phyloP scores from a whole-genome alignment of 345 rosid genomes.

The Pugionium cornutum region DNA sequence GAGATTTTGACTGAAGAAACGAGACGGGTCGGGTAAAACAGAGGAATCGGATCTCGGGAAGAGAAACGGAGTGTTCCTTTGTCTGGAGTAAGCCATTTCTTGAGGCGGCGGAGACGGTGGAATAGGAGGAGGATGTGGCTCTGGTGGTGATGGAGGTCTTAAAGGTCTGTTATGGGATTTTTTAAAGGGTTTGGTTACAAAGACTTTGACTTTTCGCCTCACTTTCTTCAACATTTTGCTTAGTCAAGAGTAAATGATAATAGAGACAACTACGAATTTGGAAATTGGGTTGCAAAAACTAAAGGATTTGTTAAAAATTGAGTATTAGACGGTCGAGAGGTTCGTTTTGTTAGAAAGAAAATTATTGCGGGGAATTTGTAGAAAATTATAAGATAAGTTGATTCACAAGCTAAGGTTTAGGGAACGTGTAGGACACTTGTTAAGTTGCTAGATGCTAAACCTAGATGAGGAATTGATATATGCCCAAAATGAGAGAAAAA shows the following conservation, averaged over 20 bases:
- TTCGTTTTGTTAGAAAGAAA: conserved; percentile 3
- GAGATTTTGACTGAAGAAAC: conserved; percentile 66
- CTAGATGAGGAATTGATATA: not conserved
- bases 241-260: conserved; percentile 26
- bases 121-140: conserved; percentile 36
- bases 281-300: conserved; percentile 1
- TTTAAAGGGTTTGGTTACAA: conserved; percentile 45
- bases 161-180: conserved; percentile 29
- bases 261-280: conserved; percentile 15
- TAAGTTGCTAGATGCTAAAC: conserved; percentile 29
- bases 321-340: not conserved
- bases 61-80: conserved; percentile 47
- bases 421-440: conserved; percentile 27
- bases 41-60: conserved; percentile 67
- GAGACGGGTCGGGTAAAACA: conserved; percentile 78
- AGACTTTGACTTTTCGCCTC: conserved; percentile 33
- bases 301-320: conserved; percentile 17
- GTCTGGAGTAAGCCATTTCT: conserved; percentile 33
- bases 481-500: not conserved
- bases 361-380: not conserved
- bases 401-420: conserved; percentile 30
- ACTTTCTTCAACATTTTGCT: conserved; percentile 42
- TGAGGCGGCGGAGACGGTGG: conserved; percentile 33
- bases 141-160: conserved; percentile 29
- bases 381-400: not conserved